Conservation (phyloP, 1,284 basidiomycete genomes). For the Cystobasidiaceae sp. region DNA sequence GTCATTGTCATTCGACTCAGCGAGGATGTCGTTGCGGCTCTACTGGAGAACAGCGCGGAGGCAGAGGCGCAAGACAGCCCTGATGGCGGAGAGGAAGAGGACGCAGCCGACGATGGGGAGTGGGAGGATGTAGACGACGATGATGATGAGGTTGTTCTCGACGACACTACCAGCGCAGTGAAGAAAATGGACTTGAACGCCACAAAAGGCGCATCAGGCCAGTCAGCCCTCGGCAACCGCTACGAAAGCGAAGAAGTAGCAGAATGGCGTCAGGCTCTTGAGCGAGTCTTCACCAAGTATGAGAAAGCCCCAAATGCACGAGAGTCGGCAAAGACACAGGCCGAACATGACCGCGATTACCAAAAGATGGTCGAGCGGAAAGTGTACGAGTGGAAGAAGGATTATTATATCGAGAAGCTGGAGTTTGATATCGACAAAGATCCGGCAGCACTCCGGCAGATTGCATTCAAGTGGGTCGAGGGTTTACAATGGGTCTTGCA, state of each 20-base stretch:
- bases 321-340: constrained; percentile 53
- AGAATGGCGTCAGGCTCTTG: constrained; percentile 64
- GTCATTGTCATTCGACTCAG: constrained; percentile 53
- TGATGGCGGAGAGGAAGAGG: constrained; percentile 48
- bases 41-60: constrained; percentile 50
- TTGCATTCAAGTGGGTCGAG: constrained; percentile 80
- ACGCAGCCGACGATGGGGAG: constrained; percentile 32
- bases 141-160: constrained; percentile 40
- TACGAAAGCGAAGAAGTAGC: constrained; percentile 49
- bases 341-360: constrained; percentile 69
- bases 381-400: constrained; percentile 86
- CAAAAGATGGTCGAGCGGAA: constrained; percentile 69
- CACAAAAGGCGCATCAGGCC: background rate
- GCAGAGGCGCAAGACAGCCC: constrained; percentile 49
- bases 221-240: constrained; percentile 1
- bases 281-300: constrained; percentile 81
- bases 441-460: constrained; percentile 59
- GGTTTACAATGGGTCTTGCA: constrained; percentile 98
- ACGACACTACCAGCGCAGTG: constrained; percentile 45
- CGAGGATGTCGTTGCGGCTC: constrained; percentile 42
- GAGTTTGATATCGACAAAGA: constrained; percentile 66
- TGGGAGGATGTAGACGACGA: constrained; percentile 39
- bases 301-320: constrained; percentile 69
- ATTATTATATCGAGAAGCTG: constrained; percentile 88
- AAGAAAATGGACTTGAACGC: constrained; percentile 38